Base-by-base conservation (phyloP, 2,329 filamentous ascomycete species). In the Diplodia seriata region DNA sequence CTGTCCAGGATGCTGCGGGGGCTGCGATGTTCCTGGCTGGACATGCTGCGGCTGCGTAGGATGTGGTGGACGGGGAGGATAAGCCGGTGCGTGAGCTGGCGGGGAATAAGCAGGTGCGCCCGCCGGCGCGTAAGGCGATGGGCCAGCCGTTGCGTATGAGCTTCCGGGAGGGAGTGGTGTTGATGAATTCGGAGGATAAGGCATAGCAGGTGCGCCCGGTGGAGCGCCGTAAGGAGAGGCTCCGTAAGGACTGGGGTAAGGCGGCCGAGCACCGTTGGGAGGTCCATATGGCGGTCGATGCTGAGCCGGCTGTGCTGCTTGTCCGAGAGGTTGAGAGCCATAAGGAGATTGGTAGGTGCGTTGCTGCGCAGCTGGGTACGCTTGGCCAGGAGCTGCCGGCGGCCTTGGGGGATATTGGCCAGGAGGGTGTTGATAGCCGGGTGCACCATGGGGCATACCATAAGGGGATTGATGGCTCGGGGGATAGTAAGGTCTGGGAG, bases 281-380 rank as follows among this genome's bases (percentile, higher is more conserved):
- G 49, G 43, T n/a, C 54, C 47, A 62, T 68, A 68, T n/a, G 57
- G 57, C 9, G 57, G 51, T 15, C 59, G 59, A 15, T 38, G 66
- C 29, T 61, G 50, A 18, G 23, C 51, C 3, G 66, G 57, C 20
- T 68, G 56, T 23, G 57, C 57, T 51, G 66, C 56, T 47, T 68
- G 67, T 66, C 67, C 67, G 20, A 63, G 49, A 29, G 67, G 59
- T 43, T 59, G 51, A 12, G 61, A 53, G 26, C 55, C 67, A 23
- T 68, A 65, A 18, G 67, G 67, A 15, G 67, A 65, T 29, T 65
- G 67, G 31, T 66, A 65, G n/a, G 59, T 63, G n/a, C 66, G 50
- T 64, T 55, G 66, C 18, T 63, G 66, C 11, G 50, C 59, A 26
- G 36, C 38, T 15, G 57, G 33, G n/a, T 54, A 63, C 1, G 59